A percentile compares a stretch with the other conserved stretches of the same genome.
phyloP scores from a whole-genome alignment of 257 asterid genomes.

The Penstemon eatonii region DNA sequence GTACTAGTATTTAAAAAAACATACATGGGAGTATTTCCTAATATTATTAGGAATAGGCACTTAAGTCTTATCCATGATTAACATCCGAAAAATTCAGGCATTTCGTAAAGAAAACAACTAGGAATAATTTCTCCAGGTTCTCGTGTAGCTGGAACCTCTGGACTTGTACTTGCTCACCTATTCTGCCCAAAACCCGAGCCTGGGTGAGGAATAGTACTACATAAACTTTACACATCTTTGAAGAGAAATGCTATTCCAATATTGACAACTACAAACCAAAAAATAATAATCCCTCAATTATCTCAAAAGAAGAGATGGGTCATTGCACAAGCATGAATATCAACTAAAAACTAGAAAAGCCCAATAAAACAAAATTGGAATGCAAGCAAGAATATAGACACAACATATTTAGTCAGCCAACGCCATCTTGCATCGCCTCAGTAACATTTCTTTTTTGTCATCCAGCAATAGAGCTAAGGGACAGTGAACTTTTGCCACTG shows the following conservation, averaged over 20 bases:
- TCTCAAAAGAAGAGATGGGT: conserved; percentile 17
- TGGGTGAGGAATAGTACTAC: neutral
- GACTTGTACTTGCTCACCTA: too few species aligned
- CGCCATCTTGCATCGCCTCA: conserved; percentile 26
- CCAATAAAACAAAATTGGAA: conserved; percentile 41
- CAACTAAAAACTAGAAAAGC: conserved; percentile 14
- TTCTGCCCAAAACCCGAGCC: too few species aligned
- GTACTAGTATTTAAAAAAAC: too few species aligned
- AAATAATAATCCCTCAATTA: conserved; percentile 25
- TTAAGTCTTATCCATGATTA: too few species aligned
- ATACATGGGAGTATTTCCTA: too few species aligned
- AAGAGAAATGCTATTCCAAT: conserved; percentile 27
- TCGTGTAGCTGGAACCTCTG: too few species aligned
- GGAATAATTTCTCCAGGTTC: too few species aligned
- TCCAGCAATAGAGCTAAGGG: conserved; percentile 21
- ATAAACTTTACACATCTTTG: conserved; percentile 20
- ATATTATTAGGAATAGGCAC: too few species aligned
- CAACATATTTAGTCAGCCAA: conserved; percentile 33
- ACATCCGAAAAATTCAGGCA: too few species aligned
- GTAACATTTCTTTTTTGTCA: conserved; percentile 7
- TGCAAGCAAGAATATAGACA: conserved; percentile 31
- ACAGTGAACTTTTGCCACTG: conserved; percentile 18
- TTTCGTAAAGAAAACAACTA: too few species aligned
- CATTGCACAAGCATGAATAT: conserved; percentile 32
- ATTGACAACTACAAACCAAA: conserved; percentile 37